Evolutionary conservation across 345 rosid genomes (phyloP).

Genomic region (Syzygium oleosum): DNA sequence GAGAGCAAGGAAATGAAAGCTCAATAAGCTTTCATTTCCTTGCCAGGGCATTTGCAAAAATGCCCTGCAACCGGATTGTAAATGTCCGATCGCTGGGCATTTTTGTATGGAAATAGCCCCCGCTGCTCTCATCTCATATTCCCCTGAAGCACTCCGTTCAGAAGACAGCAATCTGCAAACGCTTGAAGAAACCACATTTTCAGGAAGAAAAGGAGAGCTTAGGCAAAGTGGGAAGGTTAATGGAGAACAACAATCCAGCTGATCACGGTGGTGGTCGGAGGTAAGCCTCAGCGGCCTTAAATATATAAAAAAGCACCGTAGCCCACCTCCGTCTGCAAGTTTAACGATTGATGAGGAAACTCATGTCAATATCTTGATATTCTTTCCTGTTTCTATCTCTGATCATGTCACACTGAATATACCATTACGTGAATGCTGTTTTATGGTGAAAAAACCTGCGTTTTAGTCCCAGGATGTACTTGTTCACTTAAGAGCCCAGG

Average conservation of each 20-base stretch:
- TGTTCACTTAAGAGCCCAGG: too few species aligned
- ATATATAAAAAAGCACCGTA: neutral
- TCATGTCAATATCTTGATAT: too few species aligned
- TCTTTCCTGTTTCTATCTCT: neutral
- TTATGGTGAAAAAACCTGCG: neutral
- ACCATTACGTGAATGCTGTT: too few species aligned
- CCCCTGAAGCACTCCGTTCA: neutral
- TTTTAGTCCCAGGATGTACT: too few species aligned
- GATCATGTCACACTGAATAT: neutral
- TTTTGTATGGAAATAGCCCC: too few species aligned
- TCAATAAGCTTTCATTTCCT: too few species aligned
- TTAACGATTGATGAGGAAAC: fast-evolving
- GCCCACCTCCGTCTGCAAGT: neutral
- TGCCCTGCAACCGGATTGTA: fast-evolving
- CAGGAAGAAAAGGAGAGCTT: neutral
- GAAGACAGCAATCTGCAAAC: neutral
- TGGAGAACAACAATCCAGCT: neutral
- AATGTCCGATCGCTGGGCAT: too few species aligned
- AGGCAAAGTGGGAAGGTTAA: neutral
- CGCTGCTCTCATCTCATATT: too few species aligned
- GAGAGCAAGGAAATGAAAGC: too few species aligned
- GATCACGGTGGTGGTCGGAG: neutral
- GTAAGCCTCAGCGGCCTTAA: neutral
- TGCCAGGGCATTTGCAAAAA: fast-evolving
- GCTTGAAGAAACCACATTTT: neutral